Conservation (phyloP, 805 yeast genomes). For the Barnettozyma californica region DNA sequence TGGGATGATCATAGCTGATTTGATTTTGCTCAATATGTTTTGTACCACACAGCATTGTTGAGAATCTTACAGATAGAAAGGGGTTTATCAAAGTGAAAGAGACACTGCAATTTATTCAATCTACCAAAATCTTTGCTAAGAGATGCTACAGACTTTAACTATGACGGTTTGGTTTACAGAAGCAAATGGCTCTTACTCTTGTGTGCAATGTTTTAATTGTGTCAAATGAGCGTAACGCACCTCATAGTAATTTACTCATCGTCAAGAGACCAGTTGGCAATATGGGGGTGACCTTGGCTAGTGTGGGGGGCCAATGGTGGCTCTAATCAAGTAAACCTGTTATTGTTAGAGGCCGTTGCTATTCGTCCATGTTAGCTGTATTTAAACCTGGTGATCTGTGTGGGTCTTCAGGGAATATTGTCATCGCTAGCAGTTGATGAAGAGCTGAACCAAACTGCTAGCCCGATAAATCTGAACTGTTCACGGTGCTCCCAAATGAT, state of each 20-base stretch:
- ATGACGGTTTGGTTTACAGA: conserved; percentile 16
- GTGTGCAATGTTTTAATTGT: conserved; percentile 13
- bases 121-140: conserved; percentile 29
- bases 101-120: conserved; percentile 6
- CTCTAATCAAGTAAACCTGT: conserved; percentile 1
- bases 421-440: neutral
- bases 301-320: conserved; percentile 3
- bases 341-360: neutral
- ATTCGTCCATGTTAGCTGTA: neutral
- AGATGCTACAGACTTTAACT: conserved; percentile 21
- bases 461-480: neutral
- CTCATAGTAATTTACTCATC: neutral
- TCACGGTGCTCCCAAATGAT: no score
- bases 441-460: neutral
- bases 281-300: neutral
- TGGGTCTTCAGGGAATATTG: neutral
- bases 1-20: conserved; percentile 7
- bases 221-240: neutral
- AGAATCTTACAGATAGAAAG: neutral
- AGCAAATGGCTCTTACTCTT: conserved; percentile 12
- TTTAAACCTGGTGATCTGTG: neutral
- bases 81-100: conserved; percentile 12
- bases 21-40: neutral
- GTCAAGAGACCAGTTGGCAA: neutral
- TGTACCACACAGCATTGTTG: conserved; percentile 9